Conservation (phyloP, 257 asterid species). For the Capsicum pubescens region DNA sequence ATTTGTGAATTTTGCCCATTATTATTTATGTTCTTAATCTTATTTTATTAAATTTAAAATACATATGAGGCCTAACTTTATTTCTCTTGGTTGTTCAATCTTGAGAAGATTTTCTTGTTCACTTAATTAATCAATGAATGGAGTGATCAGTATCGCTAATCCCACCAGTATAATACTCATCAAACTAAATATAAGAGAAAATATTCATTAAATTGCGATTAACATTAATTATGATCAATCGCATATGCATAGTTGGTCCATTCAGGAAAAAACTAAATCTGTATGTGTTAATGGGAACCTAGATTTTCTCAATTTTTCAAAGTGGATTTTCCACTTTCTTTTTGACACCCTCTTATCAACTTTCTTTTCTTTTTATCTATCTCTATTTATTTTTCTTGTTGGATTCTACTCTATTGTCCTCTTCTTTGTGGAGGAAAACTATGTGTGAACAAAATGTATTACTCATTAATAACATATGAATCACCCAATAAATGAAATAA, state of each 20-base stretch:
- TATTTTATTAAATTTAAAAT: background rate
- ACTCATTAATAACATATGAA: too few species aligned
- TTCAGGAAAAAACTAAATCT: background rate
- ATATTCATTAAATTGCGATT: too few species aligned
- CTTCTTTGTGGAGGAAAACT: constrained; percentile 6
- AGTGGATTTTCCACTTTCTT: constrained; percentile 23
- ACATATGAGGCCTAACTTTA: background rate
- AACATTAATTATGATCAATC: too few species aligned
- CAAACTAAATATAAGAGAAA: too few species aligned
- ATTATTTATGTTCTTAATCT: background rate
- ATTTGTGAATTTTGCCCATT: too few species aligned
- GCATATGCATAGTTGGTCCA: too few species aligned
- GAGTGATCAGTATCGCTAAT: too few species aligned
- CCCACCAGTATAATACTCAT: too few species aligned
- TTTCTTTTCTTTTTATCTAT: background rate
- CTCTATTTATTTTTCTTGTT: constrained; percentile 11
- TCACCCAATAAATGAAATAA: too few species aligned
- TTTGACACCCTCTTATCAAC: background rate
- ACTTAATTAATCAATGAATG: background rate
- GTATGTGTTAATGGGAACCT: constrained; percentile 27
- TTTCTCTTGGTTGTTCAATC: background rate
- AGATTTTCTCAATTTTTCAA: constrained; percentile 27
- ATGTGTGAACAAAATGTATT: too few species aligned
- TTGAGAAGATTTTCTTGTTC: background rate
- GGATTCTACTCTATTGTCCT: constrained; percentile 25